A percentile compares a stretch with the other conserved stretches of the same genome.
These are phyloP conservation scores for Entamoeba invadens DNA, from an alignment of 208 protist genomes.

Conservation along the genomic window DNA sequence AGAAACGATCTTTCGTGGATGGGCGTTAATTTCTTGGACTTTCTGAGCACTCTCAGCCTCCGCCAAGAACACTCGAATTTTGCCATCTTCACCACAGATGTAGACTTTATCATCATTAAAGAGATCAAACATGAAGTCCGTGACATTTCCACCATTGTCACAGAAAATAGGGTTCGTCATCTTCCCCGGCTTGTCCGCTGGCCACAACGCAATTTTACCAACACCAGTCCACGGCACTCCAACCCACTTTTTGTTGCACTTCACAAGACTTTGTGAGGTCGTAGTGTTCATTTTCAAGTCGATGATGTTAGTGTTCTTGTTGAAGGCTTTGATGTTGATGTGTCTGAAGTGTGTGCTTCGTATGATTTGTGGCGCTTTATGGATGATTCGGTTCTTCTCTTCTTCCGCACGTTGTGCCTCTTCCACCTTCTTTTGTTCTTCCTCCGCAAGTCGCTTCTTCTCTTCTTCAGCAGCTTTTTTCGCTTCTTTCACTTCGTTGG, in stretches of 20 bases:
- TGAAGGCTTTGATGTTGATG: background rate
- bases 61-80: background rate
- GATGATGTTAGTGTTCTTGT: background rate
- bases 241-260: background rate
- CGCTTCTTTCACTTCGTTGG: background rate
- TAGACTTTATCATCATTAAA: background rate
- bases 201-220: background rate
- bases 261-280: background rate
- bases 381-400: background rate
- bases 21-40: background rate
- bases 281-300: background rate
- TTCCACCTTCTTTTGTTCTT: background rate
- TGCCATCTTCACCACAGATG: background rate
- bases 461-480: background rate
- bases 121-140: background rate
- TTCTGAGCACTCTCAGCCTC: background rate
- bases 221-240: background rate
- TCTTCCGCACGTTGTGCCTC: background rate
- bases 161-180: background rate
- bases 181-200: background rate
- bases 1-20: background rate
- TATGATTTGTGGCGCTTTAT: background rate
- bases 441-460: background rate
- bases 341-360: background rate
- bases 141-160: background rate